Percentiles rank a stretch among this genome's conserved stretches.
phyloP scores from a whole-genome alignment of 2,329 filamentous ascomycete species.

The Sporothrix dimorphospora region DNA sequence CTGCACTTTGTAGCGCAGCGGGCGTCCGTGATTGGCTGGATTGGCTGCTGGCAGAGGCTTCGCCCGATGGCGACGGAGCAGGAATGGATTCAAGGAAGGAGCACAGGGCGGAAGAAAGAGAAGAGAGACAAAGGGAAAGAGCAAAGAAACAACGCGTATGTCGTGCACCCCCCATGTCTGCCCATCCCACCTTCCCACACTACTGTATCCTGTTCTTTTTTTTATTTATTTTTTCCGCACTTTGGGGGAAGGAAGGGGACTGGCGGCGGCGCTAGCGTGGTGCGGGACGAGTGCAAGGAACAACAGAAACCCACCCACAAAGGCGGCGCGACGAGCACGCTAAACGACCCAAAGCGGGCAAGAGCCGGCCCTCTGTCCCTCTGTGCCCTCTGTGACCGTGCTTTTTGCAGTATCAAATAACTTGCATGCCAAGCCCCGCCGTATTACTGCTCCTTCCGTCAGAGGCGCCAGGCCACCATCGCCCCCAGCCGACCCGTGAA shows the following conservation, averaged over 20 bases:
- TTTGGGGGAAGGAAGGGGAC: neutral
- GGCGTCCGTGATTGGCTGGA: neutral
- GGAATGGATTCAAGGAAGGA: constrained; percentile 1
- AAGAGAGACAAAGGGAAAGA: neutral
- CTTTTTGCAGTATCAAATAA: neutral
- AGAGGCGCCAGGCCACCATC: constrained; percentile 12
- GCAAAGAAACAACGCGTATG: neutral
- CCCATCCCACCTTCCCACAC: neutral
- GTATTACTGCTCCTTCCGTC: neutral
- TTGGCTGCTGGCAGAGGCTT: neutral
- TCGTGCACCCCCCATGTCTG: neutral
- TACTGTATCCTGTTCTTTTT: neutral
- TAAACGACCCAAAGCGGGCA: neutral
- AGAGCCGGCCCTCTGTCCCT: neutral
- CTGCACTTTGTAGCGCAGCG: too few species aligned
- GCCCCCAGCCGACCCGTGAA: neutral
- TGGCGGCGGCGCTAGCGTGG: neutral
- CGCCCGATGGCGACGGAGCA: constrained; percentile 15
- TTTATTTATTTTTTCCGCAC: neutral
- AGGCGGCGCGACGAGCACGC: neutral
- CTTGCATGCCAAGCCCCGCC: neutral
- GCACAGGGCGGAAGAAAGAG: neutral
- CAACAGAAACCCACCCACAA: neutral
- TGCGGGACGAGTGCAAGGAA: constrained; percentile 3
- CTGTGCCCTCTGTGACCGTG: too few species aligned